These are phyloP conservation scores for Syzygium jambos DNA, from an alignment of 345 rosid genomes.

Conservation along the genomic window DNA sequence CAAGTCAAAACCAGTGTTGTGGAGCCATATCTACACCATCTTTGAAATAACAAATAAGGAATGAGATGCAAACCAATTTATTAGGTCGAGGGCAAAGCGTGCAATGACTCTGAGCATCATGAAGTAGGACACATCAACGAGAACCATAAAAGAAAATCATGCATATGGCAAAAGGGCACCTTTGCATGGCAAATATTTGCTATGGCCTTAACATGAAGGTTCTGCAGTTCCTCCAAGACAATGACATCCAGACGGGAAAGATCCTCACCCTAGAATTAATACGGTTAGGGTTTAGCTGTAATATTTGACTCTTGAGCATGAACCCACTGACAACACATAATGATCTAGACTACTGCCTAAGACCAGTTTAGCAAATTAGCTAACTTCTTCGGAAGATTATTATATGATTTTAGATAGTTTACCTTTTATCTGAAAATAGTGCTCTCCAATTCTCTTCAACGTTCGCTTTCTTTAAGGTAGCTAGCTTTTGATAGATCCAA, in stretches of 20 bases:
- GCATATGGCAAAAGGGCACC: slow-evolving; percentile 9
- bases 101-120: no score
- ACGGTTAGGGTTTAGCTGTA: background rate
- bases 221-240: slow-evolving; percentile 11
- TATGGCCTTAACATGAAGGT: slow-evolving; percentile 47
- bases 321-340: background rate
- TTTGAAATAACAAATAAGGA: no score
- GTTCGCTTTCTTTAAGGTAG: slow-evolving; percentile 32
- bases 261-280: slow-evolving; percentile 41
- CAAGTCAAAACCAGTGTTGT: no score
- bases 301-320: background rate
- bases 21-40: no score
- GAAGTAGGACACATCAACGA: no score
- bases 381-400: background rate
- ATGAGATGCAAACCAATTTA: no score
- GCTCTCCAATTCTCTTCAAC: slow-evolving; percentile 41
- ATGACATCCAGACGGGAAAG: slow-evolving; percentile 27
- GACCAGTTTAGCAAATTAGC: background rate
- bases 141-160: no score
- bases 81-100: no score
- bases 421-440: slow-evolving; percentile 37
- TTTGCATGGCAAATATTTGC: slow-evolving; percentile 47
- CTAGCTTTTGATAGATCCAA: slow-evolving; percentile 2
- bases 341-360: background rate
- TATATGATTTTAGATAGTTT: background rate